phyloP scores from a whole-genome alignment of 2,329 filamentous ascomycete species.

The Ophiocordyceps camponoti-floridani region DNA sequence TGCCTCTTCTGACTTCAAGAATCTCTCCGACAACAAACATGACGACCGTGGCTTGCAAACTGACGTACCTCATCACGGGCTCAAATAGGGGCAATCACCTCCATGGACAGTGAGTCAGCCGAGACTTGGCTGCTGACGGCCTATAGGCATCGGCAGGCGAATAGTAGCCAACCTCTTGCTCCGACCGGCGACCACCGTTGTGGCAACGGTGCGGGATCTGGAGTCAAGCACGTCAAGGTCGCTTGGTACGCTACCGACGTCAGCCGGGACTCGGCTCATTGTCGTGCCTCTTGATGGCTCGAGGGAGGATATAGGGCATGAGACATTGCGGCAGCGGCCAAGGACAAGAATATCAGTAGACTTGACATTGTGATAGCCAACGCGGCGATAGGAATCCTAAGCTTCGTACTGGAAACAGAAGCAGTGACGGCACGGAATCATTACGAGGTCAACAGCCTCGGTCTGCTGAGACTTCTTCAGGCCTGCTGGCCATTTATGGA shows the following conservation, averaged over 20 bases:
- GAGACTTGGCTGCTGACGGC: background rate
- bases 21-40: too few relatives aligned
- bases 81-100: slow-evolving; percentile 3
- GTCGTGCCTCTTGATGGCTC: slow-evolving; percentile 13
- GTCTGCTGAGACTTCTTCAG: background rate
- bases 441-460: slow-evolving; percentile 6
- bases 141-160: slow-evolving; percentile 5
- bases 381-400: slow-evolving; percentile 13
- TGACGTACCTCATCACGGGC: slow-evolving; percentile 4
- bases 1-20: too few relatives aligned
- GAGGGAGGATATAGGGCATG: slow-evolving; percentile 3
- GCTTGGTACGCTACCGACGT: slow-evolving; percentile 13
- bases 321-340: slow-evolving; percentile 13
- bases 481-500: slow-evolving; percentile 16
- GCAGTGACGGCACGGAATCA: slow-evolving; percentile 1
- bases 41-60: background rate
- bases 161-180: slow-evolving; percentile 4
- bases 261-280: slow-evolving; percentile 16
- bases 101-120: background rate
- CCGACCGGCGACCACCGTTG: slow-evolving; percentile 13
- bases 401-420: slow-evolving; percentile 1
- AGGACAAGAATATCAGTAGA: slow-evolving; percentile 16
- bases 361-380: slow-evolving; percentile 37
- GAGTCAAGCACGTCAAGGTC: slow-evolving; percentile 3
- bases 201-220: slow-evolving; percentile 20